Base-by-base conservation (phyloP, 179 eudicot genomes). In the Vitellaria paradoxa region DNA sequence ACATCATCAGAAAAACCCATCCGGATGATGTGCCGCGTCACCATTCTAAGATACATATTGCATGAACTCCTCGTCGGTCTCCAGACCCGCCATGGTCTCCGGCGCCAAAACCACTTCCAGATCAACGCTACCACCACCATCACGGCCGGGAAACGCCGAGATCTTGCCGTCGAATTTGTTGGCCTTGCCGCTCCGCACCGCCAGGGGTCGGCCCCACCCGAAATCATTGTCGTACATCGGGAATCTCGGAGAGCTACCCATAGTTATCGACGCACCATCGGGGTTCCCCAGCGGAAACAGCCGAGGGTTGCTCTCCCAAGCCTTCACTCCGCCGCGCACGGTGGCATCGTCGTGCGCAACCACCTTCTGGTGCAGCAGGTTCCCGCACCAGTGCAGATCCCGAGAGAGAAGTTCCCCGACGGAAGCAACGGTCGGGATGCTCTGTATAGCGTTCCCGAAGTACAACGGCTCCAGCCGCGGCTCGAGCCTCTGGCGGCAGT, bases 91-190 rank as follows among this genome's bases (percentile, higher is more conserved):
- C 55, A 50, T 50, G 55, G 55, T 50, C 55, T 50, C 55, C 55
- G 55, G 7, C 55, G 55, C 55, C 55, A 50, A 50, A 12, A 50
- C 55, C 55, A 50, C 55, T 12, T 50, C 55, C 55, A 50, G 12
- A 12, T 50, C 55, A 1, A 50, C 55, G 55, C 55, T 50, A 8
- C 55, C 55, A 6, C 55, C 55, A 8, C 5, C 55, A 7, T 50
- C 55, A 8, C 55, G 55, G 11, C 55, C 55, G 6, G 62, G 62
- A 57, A 57, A 57, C 8, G 62, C 62, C 5, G 62, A 57, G 20
- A 57, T 57, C 62, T 57, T 57, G 62, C 62, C 62, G 62, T 57
- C 62, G 62, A 57, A 57, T 57, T 57, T 57, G 62, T 57, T 57
- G 62, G 62, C 62, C 62, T 8, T 57, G 0, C 62, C 62, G 14